Evolutionary conservation across 495 filamentous ascomycete species (phyloP), one percentile per base, ranked within the genome.

Genomic region (Penicillium odoratum): DNA sequence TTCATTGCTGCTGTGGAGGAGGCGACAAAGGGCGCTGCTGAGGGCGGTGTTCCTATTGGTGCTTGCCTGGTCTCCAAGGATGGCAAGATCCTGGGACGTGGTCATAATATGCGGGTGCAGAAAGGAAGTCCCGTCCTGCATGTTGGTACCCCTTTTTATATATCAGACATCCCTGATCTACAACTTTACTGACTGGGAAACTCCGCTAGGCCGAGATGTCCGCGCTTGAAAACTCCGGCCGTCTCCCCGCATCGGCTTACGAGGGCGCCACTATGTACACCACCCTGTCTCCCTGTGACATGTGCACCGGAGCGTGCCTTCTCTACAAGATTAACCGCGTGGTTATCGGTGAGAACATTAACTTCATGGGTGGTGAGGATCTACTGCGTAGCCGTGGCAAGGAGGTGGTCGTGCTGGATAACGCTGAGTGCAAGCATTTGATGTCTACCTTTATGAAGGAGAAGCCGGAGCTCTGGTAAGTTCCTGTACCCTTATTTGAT

Each of bases 301-400:
- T 94, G 90, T 93, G 89, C 78, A 88, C 90, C 13, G 90, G 90
- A 26, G 90, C 91, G 4, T 91, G 88, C 63, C 73, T 95, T 46
- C 79, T 93, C 53, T 94, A 92, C 75, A 88, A 88, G 63, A 83
- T 96, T 40, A 79, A 81, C 51, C 85, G 90, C 3, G 89, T 94
- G 3, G 89, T 96, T 34, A 83, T 95, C 74, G 91, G 91, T 7
- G 91, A 96, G 76, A 92, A 93, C 66, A 80, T 82, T 65, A 93
- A 82, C 46, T 92, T 92, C 58, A 63, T 90, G 4, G 90, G 89
- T 43, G 90, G 89, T 15, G 90, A 95, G 70, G 82, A 85, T 11
- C 86, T 91, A 63, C 78, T 95, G 15, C 79, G 79, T 65, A 80
- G 80, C 62, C 80, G 84, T 31, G 91, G 90, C 7, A 83, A 93